phyloP scores from a whole-genome alignment of 108 stramenopile genomes.

The Bacterosira constricta region DNA sequence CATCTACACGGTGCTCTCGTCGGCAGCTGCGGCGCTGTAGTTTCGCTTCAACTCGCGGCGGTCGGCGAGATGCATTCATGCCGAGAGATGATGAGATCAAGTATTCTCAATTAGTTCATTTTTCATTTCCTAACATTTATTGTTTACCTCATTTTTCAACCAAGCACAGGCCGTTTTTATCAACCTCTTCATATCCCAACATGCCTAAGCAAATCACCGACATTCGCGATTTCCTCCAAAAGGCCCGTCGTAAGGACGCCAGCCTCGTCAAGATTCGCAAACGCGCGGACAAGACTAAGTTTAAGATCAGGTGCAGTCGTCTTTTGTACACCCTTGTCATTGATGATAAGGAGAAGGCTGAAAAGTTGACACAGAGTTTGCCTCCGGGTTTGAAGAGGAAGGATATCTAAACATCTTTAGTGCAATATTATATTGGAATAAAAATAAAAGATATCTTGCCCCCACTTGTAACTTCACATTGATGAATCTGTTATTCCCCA shows the following conservation, averaged over 20 bases:
- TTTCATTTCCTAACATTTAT: too few relatives aligned
- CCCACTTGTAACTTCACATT: too few relatives aligned
- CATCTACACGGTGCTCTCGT: not conserved
- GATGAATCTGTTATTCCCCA: too few relatives aligned
- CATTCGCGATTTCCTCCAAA: slow-evolving; percentile 95
- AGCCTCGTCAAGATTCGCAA: slow-evolving; percentile 98
- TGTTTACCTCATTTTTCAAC: not conserved
- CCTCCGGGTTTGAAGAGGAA: slow-evolving; percentile 93
- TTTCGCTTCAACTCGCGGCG: too few relatives aligned
- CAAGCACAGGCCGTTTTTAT: not conserved
- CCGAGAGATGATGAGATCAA: too few relatives aligned
- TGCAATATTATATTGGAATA: not conserved
- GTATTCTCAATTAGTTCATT: too few relatives aligned
- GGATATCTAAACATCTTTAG: slow-evolving; percentile 77
- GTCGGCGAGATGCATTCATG: too few relatives aligned
- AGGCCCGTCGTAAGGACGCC: slow-evolving; percentile 94
- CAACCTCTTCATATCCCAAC: slow-evolving; percentile 20
- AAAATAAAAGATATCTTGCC: not conserved
- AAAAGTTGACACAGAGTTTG: slow-evolving; percentile 97
- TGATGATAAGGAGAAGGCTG: slow-evolving; percentile 95
- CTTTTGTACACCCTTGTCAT: slow-evolving; percentile 96
- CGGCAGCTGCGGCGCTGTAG: not conserved
- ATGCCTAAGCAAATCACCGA: slow-evolving; percentile 96
- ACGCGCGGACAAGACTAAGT: slow-evolving; percentile 90
- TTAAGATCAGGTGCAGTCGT: slow-evolving; percentile 99